Evolutionary conservation across 2,329 filamentous ascomycete species (phyloP), one percentile per base, ranked within the genome.

Genomic region (Fusarium caatingaense): DNA sequence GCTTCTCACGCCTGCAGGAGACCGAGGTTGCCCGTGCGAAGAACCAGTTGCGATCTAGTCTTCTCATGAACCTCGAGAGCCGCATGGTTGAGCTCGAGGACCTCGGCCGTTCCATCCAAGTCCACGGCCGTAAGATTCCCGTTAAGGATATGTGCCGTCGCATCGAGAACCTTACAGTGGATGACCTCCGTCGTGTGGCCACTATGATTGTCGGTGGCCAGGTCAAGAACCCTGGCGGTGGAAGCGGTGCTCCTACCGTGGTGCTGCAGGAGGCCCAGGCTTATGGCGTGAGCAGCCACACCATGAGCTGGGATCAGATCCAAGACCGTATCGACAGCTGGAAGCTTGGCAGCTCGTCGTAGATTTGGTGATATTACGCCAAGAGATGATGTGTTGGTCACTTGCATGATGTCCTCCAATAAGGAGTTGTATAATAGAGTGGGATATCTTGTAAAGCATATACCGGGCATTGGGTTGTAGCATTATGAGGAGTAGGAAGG

Each of bases 81-180:
- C 88, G 96, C 64, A 98, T 99, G 94, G 94, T 99, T 12, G 96
- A 98, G 83, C 87, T 99, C 9, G 96, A 99, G 81, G 96, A 99
- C 78, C 86, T 99, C 0, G 96, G 96, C 23, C 85, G 96, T 68
- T 95, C 98, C 79, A 93, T 99, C 13, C 96, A 98, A 83, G 93
- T 98, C n/a, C 94, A 98, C 78, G 96, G 95, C 23, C 88, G 89
- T 72, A 97, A 98, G 83, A 89, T 98, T 9, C 92, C 95, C 3
- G 94, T 98, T 10, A 89, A 89, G 71, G 94, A 98, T 78, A 98
- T 99, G 95, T 97, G 95, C 77, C 84, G 84, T 53, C 89, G 90
- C 77, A 99, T 99, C 72, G 93, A 97, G 77, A 85, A 84, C 8
- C 84, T 99, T 60, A 97, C 92, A 0, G 88, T 97, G 1, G 76